Percentiles rank a stretch among this genome's conserved stretches.
phyloP scores from a whole-genome alignment of 768 basidiomycete genomes.

The Panellus pusillus region DNA sequence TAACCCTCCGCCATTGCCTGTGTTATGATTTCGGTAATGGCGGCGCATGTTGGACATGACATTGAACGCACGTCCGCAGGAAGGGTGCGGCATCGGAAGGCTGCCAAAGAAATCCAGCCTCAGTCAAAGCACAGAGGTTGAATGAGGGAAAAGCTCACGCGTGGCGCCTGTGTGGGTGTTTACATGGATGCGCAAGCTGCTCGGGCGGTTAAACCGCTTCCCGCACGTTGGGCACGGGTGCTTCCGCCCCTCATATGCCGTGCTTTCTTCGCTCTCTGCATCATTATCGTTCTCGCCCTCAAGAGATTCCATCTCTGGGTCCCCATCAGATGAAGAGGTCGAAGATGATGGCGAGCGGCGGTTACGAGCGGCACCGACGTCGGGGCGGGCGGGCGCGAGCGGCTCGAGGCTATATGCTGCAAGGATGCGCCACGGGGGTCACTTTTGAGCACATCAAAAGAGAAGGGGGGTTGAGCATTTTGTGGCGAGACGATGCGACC shows the following conservation, averaged over 20 bases:
- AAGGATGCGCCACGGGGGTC: neutral
- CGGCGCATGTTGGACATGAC: constrained; percentile 14
- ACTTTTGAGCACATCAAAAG: constrained; percentile 1
- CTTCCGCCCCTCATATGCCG: neutral
- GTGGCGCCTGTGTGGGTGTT: constrained; percentile 70
- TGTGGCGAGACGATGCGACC: neutral
- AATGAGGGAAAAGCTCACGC: constrained; percentile 42
- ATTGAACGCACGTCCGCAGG: constrained; percentile 12
- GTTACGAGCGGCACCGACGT: too few relatives aligned
- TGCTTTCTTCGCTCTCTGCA: neutral
- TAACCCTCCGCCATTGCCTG: too few relatives aligned
- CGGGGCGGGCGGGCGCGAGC: neutral
- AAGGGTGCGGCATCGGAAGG: constrained; percentile 1
- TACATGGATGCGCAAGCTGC: constrained; percentile 62
- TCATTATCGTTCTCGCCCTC: neutral
- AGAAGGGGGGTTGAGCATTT: neutral
- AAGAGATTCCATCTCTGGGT: neutral
- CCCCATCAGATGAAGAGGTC: neutral
- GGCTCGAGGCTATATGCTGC: constrained; percentile 1
- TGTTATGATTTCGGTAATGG: constrained; percentile 6
- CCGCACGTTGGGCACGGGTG: constrained; percentile 2
- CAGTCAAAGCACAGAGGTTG: neutral
- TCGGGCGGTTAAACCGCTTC: constrained; percentile 57
- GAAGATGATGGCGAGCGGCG: neutral
- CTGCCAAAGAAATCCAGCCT: neutral